These are phyloP conservation scores for Pyropia yezoensis DNA, from an alignment of 23 red algal genomes.

Conservation along the genomic window DNA sequence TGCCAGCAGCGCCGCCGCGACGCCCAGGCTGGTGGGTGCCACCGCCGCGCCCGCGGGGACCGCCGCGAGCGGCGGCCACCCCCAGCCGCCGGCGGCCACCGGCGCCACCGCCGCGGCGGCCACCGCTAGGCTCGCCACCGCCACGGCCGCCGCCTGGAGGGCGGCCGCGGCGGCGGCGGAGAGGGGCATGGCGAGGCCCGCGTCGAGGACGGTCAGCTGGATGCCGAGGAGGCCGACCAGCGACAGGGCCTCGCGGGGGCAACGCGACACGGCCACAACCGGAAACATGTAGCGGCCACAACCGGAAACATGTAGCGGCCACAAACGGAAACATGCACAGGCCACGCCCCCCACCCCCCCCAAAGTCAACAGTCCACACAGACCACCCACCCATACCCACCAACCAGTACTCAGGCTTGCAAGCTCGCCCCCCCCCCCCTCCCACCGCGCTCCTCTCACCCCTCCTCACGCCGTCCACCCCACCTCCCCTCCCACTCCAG, in stretches of 20 bases:
- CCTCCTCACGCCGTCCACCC: too few relatives aligned
- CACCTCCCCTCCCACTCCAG: too few relatives aligned
- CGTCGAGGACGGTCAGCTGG: constrained; percentile 17
- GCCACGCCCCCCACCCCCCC: too few relatives aligned
- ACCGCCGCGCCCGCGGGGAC: constrained; percentile 35
- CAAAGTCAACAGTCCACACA: too few relatives aligned
- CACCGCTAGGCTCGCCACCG: constrained; percentile 27
- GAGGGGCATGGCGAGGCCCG: constrained; percentile 22
- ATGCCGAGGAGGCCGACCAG: constrained; percentile 46
- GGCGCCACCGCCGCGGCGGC: constrained; percentile 2
- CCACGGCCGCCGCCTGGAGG: constrained; percentile 18
- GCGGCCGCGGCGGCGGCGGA: constrained; percentile 4
- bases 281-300: too few relatives aligned
- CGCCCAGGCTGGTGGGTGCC: constrained; percentile 49
- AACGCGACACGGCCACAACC: too few relatives aligned
- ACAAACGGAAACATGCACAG: too few relatives aligned
- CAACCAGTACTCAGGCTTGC: too few relatives aligned
- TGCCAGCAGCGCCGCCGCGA: constrained; percentile 29
- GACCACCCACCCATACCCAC: too few relatives aligned
- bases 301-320: too few relatives aligned
- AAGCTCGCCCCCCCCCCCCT: too few relatives aligned
- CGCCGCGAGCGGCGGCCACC: neutral
- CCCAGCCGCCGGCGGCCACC: neutral
- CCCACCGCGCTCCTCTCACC: too few relatives aligned
- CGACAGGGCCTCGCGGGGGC: neutral